Percentiles rank a stretch among this genome's conserved stretches.
These are phyloP conservation scores for Paxillus ammoniavirescens DNA, from an alignment of 768 basidiomycete species.

Conservation along the genomic window DNA sequence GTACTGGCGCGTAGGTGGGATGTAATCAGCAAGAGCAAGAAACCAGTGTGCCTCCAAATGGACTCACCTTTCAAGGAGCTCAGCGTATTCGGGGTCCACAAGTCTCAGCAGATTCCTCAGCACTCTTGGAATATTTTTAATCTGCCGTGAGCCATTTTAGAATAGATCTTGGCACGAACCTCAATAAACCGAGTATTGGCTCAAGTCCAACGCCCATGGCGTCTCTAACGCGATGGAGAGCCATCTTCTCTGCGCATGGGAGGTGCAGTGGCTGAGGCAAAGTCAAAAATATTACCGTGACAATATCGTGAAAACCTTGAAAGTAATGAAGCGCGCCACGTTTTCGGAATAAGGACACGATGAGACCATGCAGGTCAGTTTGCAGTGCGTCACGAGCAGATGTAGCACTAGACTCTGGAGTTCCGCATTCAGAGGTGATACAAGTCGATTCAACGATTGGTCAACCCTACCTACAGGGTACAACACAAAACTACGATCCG, in stretches of 20 bases:
- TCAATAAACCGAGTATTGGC: slow-evolving; percentile 77
- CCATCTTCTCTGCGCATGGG: slow-evolving; percentile 43
- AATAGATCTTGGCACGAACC: slow-evolving; percentile 37
- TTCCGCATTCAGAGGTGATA: slow-evolving; percentile 7
- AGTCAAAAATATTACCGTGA: slow-evolving; percentile 79
- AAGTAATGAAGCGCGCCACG: slow-evolving; percentile 79
- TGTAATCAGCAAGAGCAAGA: not conserved
- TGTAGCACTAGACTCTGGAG: slow-evolving; percentile 17
- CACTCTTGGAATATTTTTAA: slow-evolving; percentile 42
- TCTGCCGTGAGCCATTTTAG: not conserved
- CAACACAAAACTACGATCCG: slow-evolving; percentile 88
- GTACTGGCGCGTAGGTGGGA: slow-evolving; percentile 40
- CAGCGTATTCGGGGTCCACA: slow-evolving; percentile 67
- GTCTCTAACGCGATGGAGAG: slow-evolving; percentile 58
- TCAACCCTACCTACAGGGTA: slow-evolving; percentile 76
- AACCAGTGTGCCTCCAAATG: not conserved
- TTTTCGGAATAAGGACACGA: slow-evolving; percentile 73
- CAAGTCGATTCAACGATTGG: slow-evolving; percentile 12
- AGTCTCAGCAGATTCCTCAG: slow-evolving; percentile 70
- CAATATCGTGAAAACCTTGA: slow-evolving; percentile 91
- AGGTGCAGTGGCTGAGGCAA: slow-evolving; percentile 60
- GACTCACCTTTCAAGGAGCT: slow-evolving; percentile 64
- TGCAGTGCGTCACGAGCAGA: slow-evolving; percentile 53
- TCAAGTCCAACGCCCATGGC: slow-evolving; percentile 86
- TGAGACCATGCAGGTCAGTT: slow-evolving; percentile 62